phyloP scores from a whole-genome alignment of 2,329 filamentous ascomycete species.

The Penicillium sp. region DNA sequence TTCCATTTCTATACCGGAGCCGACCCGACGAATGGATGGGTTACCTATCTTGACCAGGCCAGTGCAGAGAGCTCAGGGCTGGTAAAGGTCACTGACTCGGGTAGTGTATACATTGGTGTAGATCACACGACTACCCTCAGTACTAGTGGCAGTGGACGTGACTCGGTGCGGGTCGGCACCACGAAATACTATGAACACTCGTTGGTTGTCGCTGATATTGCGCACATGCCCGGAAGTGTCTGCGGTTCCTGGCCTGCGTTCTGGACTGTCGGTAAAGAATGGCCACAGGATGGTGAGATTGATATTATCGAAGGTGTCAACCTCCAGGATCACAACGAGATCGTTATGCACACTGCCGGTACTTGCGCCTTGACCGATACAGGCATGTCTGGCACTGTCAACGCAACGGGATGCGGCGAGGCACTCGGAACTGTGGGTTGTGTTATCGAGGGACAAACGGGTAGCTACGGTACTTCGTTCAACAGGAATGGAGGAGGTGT shows the following conservation, averaged over 20 bases:
- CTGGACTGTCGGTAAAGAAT: conserved; percentile 45
- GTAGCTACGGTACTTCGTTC: conserved; percentile 55
- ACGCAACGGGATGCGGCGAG: conserved; percentile 52
- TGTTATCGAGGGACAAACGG: conserved; percentile 39
- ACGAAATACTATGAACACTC: conserved; percentile 48
- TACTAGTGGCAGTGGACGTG: conserved; percentile 41
- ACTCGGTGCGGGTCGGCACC: conserved; percentile 47
- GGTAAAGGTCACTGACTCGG: conserved; percentile 34
- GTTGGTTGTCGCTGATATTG: conserved; percentile 50
- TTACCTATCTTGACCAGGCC: conserved; percentile 49
- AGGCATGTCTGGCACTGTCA: conserved; percentile 52
- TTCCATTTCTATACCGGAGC: conserved; percentile 51
- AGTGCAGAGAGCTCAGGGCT: conserved; percentile 40
- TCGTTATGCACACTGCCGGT: conserved; percentile 52
- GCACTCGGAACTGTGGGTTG: conserved; percentile 40
- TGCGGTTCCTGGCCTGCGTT: conserved; percentile 56
- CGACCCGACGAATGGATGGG: conserved; percentile 54
- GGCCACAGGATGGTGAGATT: conserved; percentile 50
- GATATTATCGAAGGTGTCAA: conserved; percentile 58
- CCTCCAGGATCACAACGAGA: conserved; percentile 42
- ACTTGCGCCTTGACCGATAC: conserved; percentile 46
- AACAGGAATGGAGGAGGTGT: conserved; percentile 53
- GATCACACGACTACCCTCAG: conserved; percentile 41
- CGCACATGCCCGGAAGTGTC: conserved; percentile 49
- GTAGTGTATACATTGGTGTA: conserved; percentile 47